Evolutionary conservation across 2,329 filamentous ascomycete genomes (phyloP), one percentile per base, ranked within the genome.

Genomic region (Coniochaeta sp.): DNA sequence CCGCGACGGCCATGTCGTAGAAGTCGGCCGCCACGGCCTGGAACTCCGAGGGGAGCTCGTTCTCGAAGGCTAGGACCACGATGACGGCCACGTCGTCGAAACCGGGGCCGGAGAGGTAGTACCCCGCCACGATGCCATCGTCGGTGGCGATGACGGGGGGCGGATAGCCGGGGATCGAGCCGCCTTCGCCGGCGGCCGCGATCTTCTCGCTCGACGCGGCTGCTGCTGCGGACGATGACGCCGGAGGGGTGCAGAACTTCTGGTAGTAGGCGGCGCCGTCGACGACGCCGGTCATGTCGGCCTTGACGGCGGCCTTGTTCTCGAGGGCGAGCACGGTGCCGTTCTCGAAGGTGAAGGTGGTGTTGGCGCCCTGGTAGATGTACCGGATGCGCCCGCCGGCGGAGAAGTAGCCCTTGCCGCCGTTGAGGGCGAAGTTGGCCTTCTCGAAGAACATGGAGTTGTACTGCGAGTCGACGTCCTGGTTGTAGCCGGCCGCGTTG

Each of bases 361-460:
- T 75, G 57, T 65, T 72, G 52, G 69, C 61, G 24, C 74, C 73
- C 40, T 65, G 65, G 63, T 70, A 70, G 30, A 66, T 61, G 61
- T 63, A 71, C 10, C 66, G 62, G 57, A 65, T 65, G 55, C 72
- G 71, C 32, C 73, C 72, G n/a, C 67, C 67, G 17, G 57, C 55
- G n/a, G 62, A 58, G 60, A 75, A 75, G 58, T 67, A 69, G 26
- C 73, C 73, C 5, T 34, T 36, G 6, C 63, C 62, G 1, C 58
- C 56, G 9, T 42, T 61, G 9, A 63, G 61, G 4, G 63, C 65
- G 2, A 62, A 65, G 28, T 59, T 58, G 7, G 68, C 64, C 57
- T 66, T 64, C 55, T 65, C 60, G 55, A 66, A 74, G 59, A 77
- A 76, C 70, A 75, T 70, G 57, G 66, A 67, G 65, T 77, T 77